These are phyloP conservation scores for Microbotryum intermedium DNA, from an alignment of 1,284 basidiomycete species.

Conservation along the genomic window DNA sequence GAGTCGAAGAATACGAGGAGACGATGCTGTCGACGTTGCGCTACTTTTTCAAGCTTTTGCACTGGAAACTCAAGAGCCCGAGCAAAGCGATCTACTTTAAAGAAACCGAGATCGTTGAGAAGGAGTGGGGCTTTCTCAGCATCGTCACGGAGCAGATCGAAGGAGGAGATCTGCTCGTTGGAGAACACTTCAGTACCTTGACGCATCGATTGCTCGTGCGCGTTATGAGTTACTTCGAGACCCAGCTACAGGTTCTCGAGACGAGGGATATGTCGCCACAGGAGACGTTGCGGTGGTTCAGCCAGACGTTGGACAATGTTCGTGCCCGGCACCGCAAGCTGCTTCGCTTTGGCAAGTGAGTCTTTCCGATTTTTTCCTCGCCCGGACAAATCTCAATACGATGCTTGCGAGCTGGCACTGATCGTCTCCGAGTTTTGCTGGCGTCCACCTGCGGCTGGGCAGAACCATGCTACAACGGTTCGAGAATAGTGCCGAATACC, in stretches of 20 bases:
- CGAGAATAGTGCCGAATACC: slow-evolving; percentile 92
- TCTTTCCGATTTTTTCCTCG: neutral
- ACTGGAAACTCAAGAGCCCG: slow-evolving; percentile 92
- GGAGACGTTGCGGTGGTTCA: slow-evolving; percentile 80
- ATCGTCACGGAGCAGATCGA: slow-evolving; percentile 82
- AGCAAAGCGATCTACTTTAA: slow-evolving; percentile 88
- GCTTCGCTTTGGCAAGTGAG: slow-evolving; percentile 79
- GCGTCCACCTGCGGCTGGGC: neutral
- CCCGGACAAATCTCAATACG: neutral
- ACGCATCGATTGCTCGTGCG: slow-evolving; percentile 84
- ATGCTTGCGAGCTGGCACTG: too few relatives aligned
- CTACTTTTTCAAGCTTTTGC: slow-evolving; percentile 87
- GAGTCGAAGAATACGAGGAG: slow-evolving; percentile 62
- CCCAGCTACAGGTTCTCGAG: slow-evolving; percentile 67
- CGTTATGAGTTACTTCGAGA: slow-evolving; percentile 87
- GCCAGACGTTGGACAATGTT: slow-evolving; percentile 87
- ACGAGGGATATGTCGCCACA: slow-evolving; percentile 58
- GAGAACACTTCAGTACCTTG: slow-evolving; percentile 83
- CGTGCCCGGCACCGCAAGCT: slow-evolving; percentile 87
- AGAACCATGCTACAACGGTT: slow-evolving; percentile 58
- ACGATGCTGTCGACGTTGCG: slow-evolving; percentile 80
- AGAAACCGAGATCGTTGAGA: slow-evolving; percentile 93
- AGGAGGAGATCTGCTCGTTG: slow-evolving; percentile 84
- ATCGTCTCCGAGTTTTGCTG: too few relatives aligned
- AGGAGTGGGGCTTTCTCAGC: slow-evolving; percentile 91